Conservation (phyloP, 257 asterid genomes). For the Apocynum venetum region DNA sequence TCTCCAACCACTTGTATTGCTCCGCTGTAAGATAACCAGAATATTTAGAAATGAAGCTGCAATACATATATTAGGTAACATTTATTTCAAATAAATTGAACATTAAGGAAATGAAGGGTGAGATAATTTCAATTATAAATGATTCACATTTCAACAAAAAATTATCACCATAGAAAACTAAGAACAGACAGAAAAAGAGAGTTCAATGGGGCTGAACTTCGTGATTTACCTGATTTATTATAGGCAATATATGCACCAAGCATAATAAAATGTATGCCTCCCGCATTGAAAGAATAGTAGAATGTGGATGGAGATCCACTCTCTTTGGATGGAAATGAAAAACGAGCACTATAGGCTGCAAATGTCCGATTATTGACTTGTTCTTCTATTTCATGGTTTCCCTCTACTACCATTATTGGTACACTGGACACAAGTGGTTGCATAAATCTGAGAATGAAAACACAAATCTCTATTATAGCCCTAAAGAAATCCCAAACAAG, state of each 20-base stretch:
- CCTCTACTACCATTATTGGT: constrained; percentile 92
- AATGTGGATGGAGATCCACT: constrained; percentile 73
- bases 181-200: background rate
- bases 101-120: background rate
- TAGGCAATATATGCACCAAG: constrained; percentile 74
- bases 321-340: constrained; percentile 78
- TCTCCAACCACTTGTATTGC: constrained; percentile 82
- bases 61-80: background rate
- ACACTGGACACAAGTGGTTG: constrained; percentile 72
- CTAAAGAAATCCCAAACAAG: background rate
- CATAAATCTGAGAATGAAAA: constrained; percentile 56
- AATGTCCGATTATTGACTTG: constrained; percentile 67
- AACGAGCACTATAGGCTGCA: constrained; percentile 71
- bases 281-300: constrained; percentile 88
- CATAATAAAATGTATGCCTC: constrained; percentile 89
- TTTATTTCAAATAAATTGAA: background rate
- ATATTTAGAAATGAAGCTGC: constrained; percentile 3
- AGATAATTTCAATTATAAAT: background rate
- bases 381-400: constrained; percentile 92
- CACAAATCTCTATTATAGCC: background rate
- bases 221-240: constrained; percentile 48
- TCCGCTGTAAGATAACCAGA: constrained; percentile 42
- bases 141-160: background rate
- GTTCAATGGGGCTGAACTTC: background rate
- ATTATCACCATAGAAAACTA: background rate